These are phyloP conservation scores for Rhizopus microsporus DNA, from an alignment of 371 early-diverging fungal species.

Conservation along the genomic window DNA sequence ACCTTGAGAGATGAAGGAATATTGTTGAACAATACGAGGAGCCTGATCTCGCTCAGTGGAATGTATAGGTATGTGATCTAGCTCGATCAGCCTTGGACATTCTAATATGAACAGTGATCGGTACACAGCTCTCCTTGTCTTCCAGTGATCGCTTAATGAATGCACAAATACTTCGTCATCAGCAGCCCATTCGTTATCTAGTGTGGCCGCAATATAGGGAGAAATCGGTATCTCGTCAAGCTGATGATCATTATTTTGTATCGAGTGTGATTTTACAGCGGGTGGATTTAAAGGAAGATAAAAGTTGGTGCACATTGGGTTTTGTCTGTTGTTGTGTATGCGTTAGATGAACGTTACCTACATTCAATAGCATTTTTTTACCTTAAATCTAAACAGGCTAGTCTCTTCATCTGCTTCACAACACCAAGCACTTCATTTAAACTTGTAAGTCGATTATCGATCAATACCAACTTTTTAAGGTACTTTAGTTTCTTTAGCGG, in stretches of 20 bases:
- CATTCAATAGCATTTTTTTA: constrained; percentile 9
- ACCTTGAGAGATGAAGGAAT: neutral
- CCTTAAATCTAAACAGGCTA: constrained; percentile 54
- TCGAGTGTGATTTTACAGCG: neutral
- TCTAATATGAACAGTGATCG: constrained; percentile 48
- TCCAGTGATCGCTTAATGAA: constrained; percentile 43
- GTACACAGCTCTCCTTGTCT: constrained; percentile 42
- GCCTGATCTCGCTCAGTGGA: neutral
- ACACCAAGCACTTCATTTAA: constrained; percentile 35
- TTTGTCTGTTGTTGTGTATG: constrained; percentile 21
- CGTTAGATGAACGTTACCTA: neutral
- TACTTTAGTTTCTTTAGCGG: constrained; percentile 47
- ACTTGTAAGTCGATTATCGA: constrained; percentile 53
- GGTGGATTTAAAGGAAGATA: constrained; percentile 27
- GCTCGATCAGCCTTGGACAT: constrained; percentile 40
- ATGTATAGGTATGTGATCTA: constrained; percentile 38
- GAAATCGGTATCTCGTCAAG: constrained; percentile 5
- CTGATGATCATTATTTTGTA: neutral
- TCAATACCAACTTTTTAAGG: constrained; percentile 47
- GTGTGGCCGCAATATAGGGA: constrained; percentile 33
- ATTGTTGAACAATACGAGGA: neutral
- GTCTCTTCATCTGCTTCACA: constrained; percentile 37
- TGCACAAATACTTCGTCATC: constrained; percentile 41
- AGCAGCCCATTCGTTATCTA: constrained; percentile 44
- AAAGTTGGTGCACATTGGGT: constrained; percentile 32